A percentile compares a stretch with the other conserved stretches of the same genome.
Conservation (phyloP, 2,329 filamentous ascomycete genomes). For the Intubia oerlemansii region DNA sequence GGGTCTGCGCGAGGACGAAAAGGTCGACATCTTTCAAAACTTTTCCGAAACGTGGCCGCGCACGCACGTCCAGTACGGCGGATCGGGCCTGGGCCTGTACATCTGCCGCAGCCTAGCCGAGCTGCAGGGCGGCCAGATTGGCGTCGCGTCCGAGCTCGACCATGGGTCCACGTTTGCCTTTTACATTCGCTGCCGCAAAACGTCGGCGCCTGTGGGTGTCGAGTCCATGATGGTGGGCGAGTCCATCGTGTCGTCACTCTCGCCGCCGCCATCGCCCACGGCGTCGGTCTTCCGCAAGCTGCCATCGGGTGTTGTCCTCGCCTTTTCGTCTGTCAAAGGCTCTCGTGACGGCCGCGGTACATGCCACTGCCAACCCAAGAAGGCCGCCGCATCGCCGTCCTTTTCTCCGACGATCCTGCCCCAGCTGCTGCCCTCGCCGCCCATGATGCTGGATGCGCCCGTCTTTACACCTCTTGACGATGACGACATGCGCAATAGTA, state of each 20-base stretch:
- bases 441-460: slow-evolving; percentile 1
- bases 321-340: slow-evolving; percentile 1
- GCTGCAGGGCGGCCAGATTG: slow-evolving; percentile 58
- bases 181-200: slow-evolving; percentile 46
- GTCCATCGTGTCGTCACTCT: slow-evolving; percentile 5
- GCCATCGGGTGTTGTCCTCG: neutral
- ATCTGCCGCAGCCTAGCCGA: slow-evolving; percentile 59
- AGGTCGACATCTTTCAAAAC: slow-evolving; percentile 53
- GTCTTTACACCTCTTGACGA: neutral
- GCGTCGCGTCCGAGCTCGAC: slow-evolving; percentile 44
- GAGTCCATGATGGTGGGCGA: neutral
- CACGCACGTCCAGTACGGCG: slow-evolving; percentile 60
- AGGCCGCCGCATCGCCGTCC: neutral
- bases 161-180: slow-evolving; percentile 58
- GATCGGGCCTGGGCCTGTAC: slow-evolving; percentile 56
- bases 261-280: slow-evolving; percentile 16
- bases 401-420: neutral
- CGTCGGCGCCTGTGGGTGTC: slow-evolving; percentile 3
- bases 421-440: neutral
- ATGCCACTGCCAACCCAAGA: neutral
- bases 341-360: neutral
- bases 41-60: slow-evolving; percentile 58
- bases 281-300: slow-evolving; percentile 7
- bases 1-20: slow-evolving; percentile 48
- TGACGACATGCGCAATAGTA: no score